Base-by-base conservation (phyloP, 2,329 filamentous ascomycete species). In the Diaporthe destruens region DNA sequence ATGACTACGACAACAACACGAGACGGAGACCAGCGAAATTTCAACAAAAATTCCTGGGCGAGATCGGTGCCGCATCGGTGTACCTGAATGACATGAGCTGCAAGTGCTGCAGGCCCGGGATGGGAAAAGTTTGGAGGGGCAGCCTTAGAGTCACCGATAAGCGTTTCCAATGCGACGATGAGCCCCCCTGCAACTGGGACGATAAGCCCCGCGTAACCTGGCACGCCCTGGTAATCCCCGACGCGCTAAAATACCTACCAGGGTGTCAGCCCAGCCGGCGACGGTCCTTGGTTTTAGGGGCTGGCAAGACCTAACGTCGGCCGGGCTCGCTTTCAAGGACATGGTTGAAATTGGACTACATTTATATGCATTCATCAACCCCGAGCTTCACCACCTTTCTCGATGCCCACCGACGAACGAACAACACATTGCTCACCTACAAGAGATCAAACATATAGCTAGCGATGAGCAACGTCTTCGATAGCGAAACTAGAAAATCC, bases 11-110 rank as follows among this genome's bases (percentile, higher is more conserved):
- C 57, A 70, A 70, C 42, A 59, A 73, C 44, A 73, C 14, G 65
- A 54, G 57, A 61, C 53, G 29, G 39, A 66, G 71, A 61, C 63
- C 71, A 56, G 57, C 42, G 65, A 71, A 71, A 66, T 71, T 73
- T 63, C 70, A 57, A 59, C 44, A 44, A 55, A 61, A 71, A 69
- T 70, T 44, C 67, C 55, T 36, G 67, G 67, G 72, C 72, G 72
- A 74, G 63, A 74, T 74, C 72, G 72, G 72, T 74, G 63, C 72
- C 34, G 65, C 55, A 42, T 39, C 47, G 57, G 57, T 70, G 56
- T 61, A 70, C 55, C 55, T 61, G 53, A 39, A 49, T 29, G 32
- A 65, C 61, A 65, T 23, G 59, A 65, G 59, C 59, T 65, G 59
- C 59, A 25, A 49, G 44, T 49, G 32, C 61, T 65, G 61, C 61